A percentile compares a stretch with the other conserved stretches of the same genome.
These are phyloP conservation scores for Taiozyma onychis DNA, from an alignment of 1,139 yeast genomes.

Conservation along the genomic window DNA sequence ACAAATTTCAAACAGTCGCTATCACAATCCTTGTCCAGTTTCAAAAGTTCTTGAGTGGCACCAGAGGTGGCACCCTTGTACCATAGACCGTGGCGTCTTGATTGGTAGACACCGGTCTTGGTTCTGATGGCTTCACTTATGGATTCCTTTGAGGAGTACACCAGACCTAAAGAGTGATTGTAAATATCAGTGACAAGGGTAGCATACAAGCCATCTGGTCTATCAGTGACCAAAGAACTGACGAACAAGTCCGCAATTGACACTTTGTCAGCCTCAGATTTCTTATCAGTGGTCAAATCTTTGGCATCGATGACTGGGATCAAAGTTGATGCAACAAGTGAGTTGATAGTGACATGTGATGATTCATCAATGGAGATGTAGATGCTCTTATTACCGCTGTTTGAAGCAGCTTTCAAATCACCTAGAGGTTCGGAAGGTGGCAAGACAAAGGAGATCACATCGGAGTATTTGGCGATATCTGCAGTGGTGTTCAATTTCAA, in stretches of 20 bases:
- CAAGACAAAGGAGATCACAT: constrained; percentile 20
- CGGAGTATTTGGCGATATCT: constrained; percentile 9
- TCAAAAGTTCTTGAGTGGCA: constrained; percentile 73
- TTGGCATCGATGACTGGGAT: constrained; percentile 42
- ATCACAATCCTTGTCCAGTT: constrained; percentile 80
- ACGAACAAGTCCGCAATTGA: constrained; percentile 49
- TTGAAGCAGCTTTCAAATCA: constrained; percentile 21
- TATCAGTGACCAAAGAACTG: constrained; percentile 66
- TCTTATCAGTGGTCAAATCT: constrained; percentile 35
- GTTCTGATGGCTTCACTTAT: constrained; percentile 77
- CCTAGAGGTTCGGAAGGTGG: constrained; percentile 22
- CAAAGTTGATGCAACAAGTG: constrained; percentile 35
- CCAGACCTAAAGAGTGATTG: constrained; percentile 76
- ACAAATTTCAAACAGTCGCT: constrained; percentile 82
- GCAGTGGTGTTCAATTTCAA: constrained; percentile 8
- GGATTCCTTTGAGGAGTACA: constrained; percentile 81
- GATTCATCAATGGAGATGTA: constrained; percentile 27
- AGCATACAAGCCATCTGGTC: constrained; percentile 80
- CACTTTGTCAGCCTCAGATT: constrained; percentile 26
- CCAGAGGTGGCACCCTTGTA: constrained; percentile 95
- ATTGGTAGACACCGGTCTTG: constrained; percentile 87
- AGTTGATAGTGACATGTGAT: constrained; percentile 20
- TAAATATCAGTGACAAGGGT: constrained; percentile 73
- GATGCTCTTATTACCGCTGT: constrained; percentile 41
- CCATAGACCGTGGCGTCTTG: constrained; percentile 89